These are phyloP conservation scores for Kodamaea restingae DNA, from an alignment of 805 yeast genomes.

Conservation along the genomic window DNA sequence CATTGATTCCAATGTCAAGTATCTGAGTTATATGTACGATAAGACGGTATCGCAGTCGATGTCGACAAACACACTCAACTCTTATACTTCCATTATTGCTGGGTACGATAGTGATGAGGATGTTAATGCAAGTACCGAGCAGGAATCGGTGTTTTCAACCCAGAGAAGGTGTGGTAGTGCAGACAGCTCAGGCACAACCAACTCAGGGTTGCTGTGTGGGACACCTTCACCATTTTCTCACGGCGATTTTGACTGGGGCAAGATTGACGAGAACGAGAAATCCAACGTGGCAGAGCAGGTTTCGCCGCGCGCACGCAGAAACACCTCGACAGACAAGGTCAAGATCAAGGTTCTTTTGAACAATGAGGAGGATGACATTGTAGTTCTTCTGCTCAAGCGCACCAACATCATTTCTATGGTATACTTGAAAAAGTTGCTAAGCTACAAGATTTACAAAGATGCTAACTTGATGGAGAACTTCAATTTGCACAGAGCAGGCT, in stretches of 20 bases:
- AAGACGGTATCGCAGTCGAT: constrained; percentile 13
- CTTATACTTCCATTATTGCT: constrained; percentile 28
- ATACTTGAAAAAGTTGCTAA: constrained; percentile 25
- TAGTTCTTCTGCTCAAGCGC: constrained; percentile 23
- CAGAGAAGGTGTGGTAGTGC: constrained; percentile 6
- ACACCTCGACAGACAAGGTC: constrained; percentile 12
- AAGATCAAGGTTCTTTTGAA: constrained; percentile 25
- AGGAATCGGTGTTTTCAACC: constrained; percentile 11
- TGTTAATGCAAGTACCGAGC: constrained; percentile 9
- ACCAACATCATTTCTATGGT: constrained; percentile 21
- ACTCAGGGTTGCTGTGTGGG: not conserved
- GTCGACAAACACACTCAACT: constrained; percentile 22
- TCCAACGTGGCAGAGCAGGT: not conserved
- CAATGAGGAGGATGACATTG: constrained; percentile 28
- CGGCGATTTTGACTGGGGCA: constrained; percentile 5
- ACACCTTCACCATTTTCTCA: constrained; percentile 4
- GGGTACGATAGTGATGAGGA: constrained; percentile 23
- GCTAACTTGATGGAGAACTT: constrained; percentile 25
- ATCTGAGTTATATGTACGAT: constrained; percentile 15
- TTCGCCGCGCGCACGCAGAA: constrained; percentile 2
- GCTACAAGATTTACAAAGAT: constrained; percentile 30
- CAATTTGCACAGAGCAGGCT: constrained; percentile 15
- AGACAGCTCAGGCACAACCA: constrained; percentile 4
- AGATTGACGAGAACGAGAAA: constrained; percentile 1
- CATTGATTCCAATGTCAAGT: constrained; percentile 11